Evolutionary conservation across 208 protist genomes (phyloP).

Genomic region (Acanthamoeba quina): DNA sequence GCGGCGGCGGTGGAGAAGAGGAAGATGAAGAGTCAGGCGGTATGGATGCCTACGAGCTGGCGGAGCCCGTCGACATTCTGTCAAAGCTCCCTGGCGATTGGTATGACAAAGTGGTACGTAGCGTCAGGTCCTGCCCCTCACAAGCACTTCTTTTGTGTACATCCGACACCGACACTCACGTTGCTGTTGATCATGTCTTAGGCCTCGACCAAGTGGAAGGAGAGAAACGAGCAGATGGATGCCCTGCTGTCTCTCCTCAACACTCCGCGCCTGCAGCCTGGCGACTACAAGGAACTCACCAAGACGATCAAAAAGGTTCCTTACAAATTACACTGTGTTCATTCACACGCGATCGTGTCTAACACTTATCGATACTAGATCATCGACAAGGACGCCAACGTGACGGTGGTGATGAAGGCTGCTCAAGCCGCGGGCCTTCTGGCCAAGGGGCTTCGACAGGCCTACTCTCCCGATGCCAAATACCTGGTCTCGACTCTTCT

Average conservation of each 20-base stretch:
- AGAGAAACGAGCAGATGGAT: conserved; percentile 80
- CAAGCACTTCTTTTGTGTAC: no score
- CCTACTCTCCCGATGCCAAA: conserved; percentile 59
- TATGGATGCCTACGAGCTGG: conserved; percentile 75
- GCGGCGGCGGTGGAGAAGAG: conserved; percentile 54
- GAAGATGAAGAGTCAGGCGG: conserved; percentile 48
- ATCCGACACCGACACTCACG: no score
- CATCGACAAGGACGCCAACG: conserved; percentile 77
- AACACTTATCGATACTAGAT: background rate
- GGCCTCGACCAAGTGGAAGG: conserved; percentile 78
- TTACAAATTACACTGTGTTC: background rate
- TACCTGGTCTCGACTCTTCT: conserved; percentile 58
- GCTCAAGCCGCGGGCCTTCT: conserved; percentile 41
- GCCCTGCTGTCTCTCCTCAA: background rate
- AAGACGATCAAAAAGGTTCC: conserved; percentile 73
- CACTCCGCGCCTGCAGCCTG: conserved; percentile 60
- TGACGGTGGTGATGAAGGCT: conserved; percentile 74
- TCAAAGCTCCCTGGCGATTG: conserved; percentile 53
- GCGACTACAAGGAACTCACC: conserved; percentile 76
- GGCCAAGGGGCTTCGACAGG: conserved; percentile 71
- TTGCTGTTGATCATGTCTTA: background rate
- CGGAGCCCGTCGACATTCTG: conserved; percentile 76
- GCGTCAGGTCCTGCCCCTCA: no score
- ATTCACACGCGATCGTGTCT: background rate
- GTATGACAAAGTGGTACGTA: conserved; percentile 74